A percentile compares a stretch with the other conserved stretches of the same genome.
phyloP scores from a whole-genome alignment of 345 rosid genomes.

The Gossypium australe region DNA sequence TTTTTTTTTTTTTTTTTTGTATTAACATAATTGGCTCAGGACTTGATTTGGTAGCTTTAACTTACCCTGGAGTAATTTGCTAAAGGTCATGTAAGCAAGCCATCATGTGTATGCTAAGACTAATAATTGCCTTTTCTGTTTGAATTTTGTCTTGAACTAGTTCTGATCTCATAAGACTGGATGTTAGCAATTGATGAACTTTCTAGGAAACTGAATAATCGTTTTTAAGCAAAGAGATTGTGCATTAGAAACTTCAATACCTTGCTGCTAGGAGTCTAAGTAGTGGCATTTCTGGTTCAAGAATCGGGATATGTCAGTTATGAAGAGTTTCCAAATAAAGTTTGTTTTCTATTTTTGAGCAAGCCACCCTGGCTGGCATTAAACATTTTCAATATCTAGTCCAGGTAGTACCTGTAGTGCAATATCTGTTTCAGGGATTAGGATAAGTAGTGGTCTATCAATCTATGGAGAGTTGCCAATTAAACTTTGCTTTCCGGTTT shows the following conservation, averaged over 20 bases:
- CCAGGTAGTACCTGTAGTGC: not conserved
- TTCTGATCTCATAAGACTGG: not conserved
- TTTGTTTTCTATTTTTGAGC: too few species aligned
- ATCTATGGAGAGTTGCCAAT: not conserved
- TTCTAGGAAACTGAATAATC: not conserved
- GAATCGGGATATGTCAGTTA: not conserved
- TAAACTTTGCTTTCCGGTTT: not conserved
- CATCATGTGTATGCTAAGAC: not conserved
- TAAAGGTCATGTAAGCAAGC: not conserved
- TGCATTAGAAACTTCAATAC: not conserved
- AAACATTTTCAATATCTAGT: not conserved
- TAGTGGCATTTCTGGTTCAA: not conserved
- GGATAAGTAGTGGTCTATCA: not conserved
- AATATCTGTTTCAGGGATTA: not conserved
- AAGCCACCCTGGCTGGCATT: too few species aligned
- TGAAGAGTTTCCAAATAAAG: not conserved
- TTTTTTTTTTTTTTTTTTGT: not conserved
- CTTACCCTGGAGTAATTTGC: not conserved
- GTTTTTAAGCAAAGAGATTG: not conserved
- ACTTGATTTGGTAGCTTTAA: conserved; percentile 7
- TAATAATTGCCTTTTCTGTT: not conserved
- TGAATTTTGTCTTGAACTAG: conserved; percentile 3
- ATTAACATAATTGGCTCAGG: not conserved
- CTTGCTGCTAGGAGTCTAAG: not conserved
- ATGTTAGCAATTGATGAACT: not conserved